Conservation (phyloP, 306 rosid genomes). For the Fagus crenata region DNA sequence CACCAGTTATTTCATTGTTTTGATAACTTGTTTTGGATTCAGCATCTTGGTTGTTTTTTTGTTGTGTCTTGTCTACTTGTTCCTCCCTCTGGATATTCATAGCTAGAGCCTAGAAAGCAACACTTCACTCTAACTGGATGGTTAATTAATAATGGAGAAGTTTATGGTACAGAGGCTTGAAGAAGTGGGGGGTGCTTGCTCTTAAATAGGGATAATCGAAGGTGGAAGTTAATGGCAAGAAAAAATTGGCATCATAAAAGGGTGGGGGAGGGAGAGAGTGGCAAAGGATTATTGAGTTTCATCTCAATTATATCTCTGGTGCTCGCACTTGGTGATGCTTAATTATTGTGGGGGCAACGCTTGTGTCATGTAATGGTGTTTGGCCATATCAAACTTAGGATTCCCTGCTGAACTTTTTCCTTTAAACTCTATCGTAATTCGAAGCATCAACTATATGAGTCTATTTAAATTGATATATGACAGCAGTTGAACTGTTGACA, state of each 20-base stretch:
- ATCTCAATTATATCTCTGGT: conserved; percentile 37
- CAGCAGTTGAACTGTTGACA: conserved; percentile 14
- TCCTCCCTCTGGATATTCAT: conserved; percentile 38
- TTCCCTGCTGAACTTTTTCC: conserved; percentile 36
- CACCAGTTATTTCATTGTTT: not conserved
- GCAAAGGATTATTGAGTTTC: conserved; percentile 36
- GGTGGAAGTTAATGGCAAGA: conserved; percentile 3
- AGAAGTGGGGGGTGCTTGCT: conserved; percentile 16
- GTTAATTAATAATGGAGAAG: not conserved
- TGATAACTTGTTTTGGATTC: conserved; percentile 27
- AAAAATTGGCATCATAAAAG: conserved; percentile 3
- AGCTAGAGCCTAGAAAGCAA: not conserved
- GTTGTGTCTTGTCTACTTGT: conserved; percentile 21
- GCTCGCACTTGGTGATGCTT: conserved; percentile 49
- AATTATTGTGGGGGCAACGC: conserved; percentile 46
- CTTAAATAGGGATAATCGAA: conserved; percentile 39
- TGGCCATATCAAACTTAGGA: conserved; percentile 48
- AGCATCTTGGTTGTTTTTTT: conserved; percentile 23
- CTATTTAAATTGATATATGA: conserved; percentile 6
- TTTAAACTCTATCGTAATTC: conserved; percentile 16
- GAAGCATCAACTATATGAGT: conserved; percentile 20
- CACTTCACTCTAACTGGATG: not conserved
- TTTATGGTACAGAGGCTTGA: conserved; percentile 18
- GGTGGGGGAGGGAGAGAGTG: conserved; percentile 30
- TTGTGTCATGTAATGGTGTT: conserved; percentile 43